phyloP scores from a whole-genome alignment of 2,329 filamentous ascomycete genomes.

The Colletotrichum melonis region DNA sequence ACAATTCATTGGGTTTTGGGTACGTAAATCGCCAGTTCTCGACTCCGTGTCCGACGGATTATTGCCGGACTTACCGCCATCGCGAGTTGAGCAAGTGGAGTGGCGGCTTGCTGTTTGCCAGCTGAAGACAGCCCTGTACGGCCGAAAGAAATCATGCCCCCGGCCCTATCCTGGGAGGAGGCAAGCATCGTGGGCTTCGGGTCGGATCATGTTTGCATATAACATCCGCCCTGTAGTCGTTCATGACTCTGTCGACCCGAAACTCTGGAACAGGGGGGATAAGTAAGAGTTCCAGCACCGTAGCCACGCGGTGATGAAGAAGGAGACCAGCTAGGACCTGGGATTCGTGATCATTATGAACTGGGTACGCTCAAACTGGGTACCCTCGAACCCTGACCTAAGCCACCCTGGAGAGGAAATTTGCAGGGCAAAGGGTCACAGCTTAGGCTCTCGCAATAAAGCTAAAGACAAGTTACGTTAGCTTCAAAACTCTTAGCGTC shows the following conservation, averaged over 20 bases:
- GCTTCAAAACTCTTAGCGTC: slow-evolving; percentile 13
- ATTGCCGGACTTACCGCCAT: background rate
- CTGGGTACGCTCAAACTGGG: background rate
- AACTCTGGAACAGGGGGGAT: background rate
- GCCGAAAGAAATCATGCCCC: background rate
- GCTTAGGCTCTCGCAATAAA: slow-evolving; percentile 3
- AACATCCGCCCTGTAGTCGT: background rate
- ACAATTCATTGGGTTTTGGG: background rate
- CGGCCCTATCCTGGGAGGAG: background rate
- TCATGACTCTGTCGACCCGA: background rate
- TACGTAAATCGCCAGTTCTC: background rate
- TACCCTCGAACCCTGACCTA: background rate
- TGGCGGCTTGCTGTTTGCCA: background rate
- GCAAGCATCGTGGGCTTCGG: background rate
- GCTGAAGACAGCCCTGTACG: slow-evolving; percentile 2
- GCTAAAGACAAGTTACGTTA: slow-evolving; percentile 3
- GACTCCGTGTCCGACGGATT: slow-evolving; percentile 11
- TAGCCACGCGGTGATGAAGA: background rate
- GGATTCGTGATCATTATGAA: background rate
- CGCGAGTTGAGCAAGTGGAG: background rate
- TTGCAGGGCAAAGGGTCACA: background rate
- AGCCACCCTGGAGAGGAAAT: background rate
- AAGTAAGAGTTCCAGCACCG: background rate
- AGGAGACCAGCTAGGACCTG: background rate
- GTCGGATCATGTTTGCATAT: background rate